Evolutionary conservation across 1,284 basidiomycete species (phyloP).

Genomic region (Moesziomyces sp.): DNA sequence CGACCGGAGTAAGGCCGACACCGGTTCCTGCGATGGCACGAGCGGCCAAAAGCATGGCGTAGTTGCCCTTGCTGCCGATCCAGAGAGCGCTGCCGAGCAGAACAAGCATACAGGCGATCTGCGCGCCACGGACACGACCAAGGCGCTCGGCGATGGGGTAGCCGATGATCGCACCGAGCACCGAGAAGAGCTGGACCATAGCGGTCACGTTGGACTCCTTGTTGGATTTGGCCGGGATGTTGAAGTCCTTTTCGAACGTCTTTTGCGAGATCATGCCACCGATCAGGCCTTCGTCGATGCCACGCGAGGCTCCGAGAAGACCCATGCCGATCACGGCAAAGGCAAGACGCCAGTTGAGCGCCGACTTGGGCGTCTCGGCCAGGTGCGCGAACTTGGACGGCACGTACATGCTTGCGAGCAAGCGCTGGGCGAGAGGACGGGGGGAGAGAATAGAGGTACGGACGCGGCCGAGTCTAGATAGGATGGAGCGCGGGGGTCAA

Average conservation of each 20-base stretch:
- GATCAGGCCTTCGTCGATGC: conserved; percentile 48
- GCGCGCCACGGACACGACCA: conserved; percentile 39
- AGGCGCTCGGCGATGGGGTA: conserved; percentile 37
- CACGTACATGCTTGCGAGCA: conserved; percentile 24
- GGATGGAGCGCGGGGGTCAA: background rate
- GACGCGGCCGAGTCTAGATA: conserved; percentile 17
- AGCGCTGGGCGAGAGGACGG: background rate
- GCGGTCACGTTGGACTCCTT: conserved; percentile 47
- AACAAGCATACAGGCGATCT: conserved; percentile 33
- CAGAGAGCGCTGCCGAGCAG: conserved; percentile 38
- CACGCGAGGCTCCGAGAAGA: conserved; percentile 46
- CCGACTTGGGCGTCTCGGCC: conserved; percentile 42
- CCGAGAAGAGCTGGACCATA: conserved; percentile 49
- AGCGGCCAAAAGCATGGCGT: conserved; percentile 34
- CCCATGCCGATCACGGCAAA: conserved; percentile 42
- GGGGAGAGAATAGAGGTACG: background rate
- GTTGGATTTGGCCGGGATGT: conserved; percentile 23
- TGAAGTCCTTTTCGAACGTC: conserved; percentile 37
- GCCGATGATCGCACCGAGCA: conserved; percentile 43
- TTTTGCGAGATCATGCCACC: conserved; percentile 46
- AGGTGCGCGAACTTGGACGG: conserved; percentile 46
- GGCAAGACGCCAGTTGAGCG: conserved; percentile 47
- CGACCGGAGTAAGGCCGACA: conserved; percentile 39
- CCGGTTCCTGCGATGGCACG: conserved; percentile 35
- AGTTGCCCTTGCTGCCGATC: conserved; percentile 29